Evolutionary conservation across 169 alveolate genomes (phyloP).

Genomic region (Condylostoma magnum): DNA sequence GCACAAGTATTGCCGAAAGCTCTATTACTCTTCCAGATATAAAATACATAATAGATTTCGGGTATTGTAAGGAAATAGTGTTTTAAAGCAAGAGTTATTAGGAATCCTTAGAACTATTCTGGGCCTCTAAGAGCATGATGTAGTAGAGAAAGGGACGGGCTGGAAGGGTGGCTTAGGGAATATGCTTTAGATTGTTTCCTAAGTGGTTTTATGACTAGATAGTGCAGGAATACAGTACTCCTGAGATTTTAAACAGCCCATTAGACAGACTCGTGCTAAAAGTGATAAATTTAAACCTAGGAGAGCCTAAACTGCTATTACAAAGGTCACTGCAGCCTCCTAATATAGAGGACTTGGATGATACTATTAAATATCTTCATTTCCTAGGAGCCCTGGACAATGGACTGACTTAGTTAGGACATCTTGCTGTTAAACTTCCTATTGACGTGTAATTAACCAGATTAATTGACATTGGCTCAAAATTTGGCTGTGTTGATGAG

Average conservation of each 20-base stretch:
- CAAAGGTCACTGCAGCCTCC: constrained; percentile 81
- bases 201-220: constrained; percentile 45
- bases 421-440: constrained; percentile 17
- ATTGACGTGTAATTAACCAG: constrained; percentile 17
- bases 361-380: constrained; percentile 59
- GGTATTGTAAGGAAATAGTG: constrained; percentile 72
- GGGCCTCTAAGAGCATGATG: constrained; percentile 77
- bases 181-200: constrained; percentile 67
- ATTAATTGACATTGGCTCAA: constrained; percentile 16
- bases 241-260: constrained; percentile 82
- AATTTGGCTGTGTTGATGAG: constrained; percentile 2
- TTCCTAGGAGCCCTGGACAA: constrained; percentile 72
- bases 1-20: constrained; percentile 87
- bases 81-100: constrained; percentile 61
- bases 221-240: constrained; percentile 59
- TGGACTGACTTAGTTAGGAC: constrained; percentile 22
- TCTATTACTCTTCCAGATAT: constrained; percentile 82
- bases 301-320: constrained; percentile 60
- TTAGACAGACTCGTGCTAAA: constrained; percentile 75
- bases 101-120: constrained; percentile 55
- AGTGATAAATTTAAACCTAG: constrained; percentile 60
- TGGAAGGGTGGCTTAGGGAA: constrained; percentile 74
- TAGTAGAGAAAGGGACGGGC: constrained; percentile 73
- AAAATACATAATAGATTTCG: constrained; percentile 75
- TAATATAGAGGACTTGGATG: constrained; percentile 48